Evolutionary conservation across 75 land plant genomes (phyloP), one percentile per base, ranked within the genome.

Genomic region (Pinus albicaulis): DNA sequence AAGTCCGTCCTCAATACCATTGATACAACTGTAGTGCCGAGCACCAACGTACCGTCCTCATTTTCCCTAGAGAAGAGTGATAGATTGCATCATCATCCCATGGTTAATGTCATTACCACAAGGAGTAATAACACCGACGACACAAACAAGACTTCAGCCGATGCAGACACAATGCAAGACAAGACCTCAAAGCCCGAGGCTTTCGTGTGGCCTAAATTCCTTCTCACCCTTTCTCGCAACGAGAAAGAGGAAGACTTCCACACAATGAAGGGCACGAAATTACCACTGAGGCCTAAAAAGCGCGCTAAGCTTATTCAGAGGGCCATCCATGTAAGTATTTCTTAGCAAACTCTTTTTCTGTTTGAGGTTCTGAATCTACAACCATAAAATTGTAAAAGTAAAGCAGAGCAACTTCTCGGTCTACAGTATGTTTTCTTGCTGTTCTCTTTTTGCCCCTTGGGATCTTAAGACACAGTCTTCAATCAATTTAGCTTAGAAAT

Each of bases 231-330:
- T 65, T 86, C 97, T 3, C 87, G 84, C 59, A 88, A 89, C 79
- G 98, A 95, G 83, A 95, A 93, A 71, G 98, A 95, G 74, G 97
- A 95, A 61, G 98, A 95, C 76, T 95, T 93, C 81, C 72, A 91
- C 83, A 92, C 85, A n/a, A 83, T 95, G 69, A 93, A 93, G 80
- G 98, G 98, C 3, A 85, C 92, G 26, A 93, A 88, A 82, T 87
- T 93, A 4, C 94, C 98, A 15, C 92, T 90, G 70, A 70, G 98
- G 75, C 98, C 98, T 56, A 95, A 89, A 71, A 93, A 89, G 72
- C 71, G 98, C 13, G 80, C 93, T 65, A 95, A 93, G 78, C 77
- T 79, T 56, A 79, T 95, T 57, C 95, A 95, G 76, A 86, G 88
- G 48, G 85, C 84, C 56, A 71, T 93, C 75, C 87, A 86, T 77